Evolutionary conservation across 2,329 filamentous ascomycete genomes (phyloP), one percentile per base, ranked within the genome.

Genomic region (Botrytis porri): DNA sequence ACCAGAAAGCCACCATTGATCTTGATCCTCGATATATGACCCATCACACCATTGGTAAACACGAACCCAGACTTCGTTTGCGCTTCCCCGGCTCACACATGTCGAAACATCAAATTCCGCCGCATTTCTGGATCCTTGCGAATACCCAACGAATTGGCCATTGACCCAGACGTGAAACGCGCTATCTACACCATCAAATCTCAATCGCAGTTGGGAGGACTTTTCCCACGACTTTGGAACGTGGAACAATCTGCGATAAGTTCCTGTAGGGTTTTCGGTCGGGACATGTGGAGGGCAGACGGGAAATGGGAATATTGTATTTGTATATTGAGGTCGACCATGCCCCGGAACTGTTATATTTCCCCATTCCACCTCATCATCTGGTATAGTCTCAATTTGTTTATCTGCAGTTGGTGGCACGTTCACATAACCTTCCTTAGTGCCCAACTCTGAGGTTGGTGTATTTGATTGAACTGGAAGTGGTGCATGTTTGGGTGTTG

Each of bases 171-270:
- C 81, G 79, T 93, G 90, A 77, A 90, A 93, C 0, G 90, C 88
- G 77, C 89, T 90, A 77, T 93, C 91, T 0, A 93, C 90, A 1
- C 91, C 91, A 71, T 93, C 91, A 74, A 93, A 93, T 18, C 91
- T 84, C 35, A 93, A 82, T 25, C 90, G 84, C 29, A 92, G 81
- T 76, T 92, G 89, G 39, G 79, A 16, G n/a, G 80, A 45, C n/a
- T 61, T 45, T 45, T 81, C 77, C 75, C 83, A 83, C 22, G 81
- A 78, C 32, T 80, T 74, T 1, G 85, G 86, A n/a, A 88, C 79
- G 4, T 78, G 78, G 77, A 89, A 88, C 25, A 79, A 82, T 32
- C 82, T 83, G 54, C 84, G 79, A 76, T 89, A 89, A 0, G 83
- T 85, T 10, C 87, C 87, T 16, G 85, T 88, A 51, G 86, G 84